These are phyloP conservation scores for Buxus sempervirens DNA, from an alignment of 164 flowering plant species.

Conservation along the genomic window DNA sequence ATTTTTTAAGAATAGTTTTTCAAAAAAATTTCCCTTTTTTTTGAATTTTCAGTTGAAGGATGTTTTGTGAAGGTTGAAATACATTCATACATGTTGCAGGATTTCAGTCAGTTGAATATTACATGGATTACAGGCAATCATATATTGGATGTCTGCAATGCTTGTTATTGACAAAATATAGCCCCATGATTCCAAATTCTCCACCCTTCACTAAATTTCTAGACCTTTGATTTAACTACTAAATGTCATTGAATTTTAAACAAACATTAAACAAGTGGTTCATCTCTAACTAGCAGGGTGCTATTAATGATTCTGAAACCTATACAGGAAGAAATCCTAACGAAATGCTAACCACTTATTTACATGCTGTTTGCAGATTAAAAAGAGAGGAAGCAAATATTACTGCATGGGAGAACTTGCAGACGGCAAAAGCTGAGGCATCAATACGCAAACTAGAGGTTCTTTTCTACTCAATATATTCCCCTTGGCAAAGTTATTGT, in stretches of 20 bases:
- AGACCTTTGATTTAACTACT: neutral
- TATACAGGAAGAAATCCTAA: neutral
- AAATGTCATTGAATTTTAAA: too few relatives aligned
- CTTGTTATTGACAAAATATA: neutral
- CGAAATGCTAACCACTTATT: neutral
- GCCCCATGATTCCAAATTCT: neutral
- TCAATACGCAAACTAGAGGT: conserved; percentile 94
- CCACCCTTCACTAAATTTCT: neutral
- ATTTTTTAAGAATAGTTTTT: too few relatives aligned
- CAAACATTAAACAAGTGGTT: neutral
- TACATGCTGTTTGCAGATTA: conserved; percentile 34
- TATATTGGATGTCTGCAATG: neutral
- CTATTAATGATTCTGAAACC: neutral
- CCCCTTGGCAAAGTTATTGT: neutral
- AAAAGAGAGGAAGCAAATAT: conserved; percentile 92
- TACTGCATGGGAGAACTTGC: conserved; percentile 95
- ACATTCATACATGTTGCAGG: neutral
- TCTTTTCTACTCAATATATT: conserved; percentile 3
- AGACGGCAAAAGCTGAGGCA: conserved; percentile 98
- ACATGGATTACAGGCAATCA: neutral
- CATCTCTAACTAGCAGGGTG: neutral
- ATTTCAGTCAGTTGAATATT: too few relatives aligned
- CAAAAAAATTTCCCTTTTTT: too few relatives aligned
- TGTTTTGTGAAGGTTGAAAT: neutral
- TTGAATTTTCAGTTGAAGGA: neutral